Evolutionary conservation across 1,284 basidiomycete species (phyloP).

Genomic region (Pseudozyma thailandica): DNA sequence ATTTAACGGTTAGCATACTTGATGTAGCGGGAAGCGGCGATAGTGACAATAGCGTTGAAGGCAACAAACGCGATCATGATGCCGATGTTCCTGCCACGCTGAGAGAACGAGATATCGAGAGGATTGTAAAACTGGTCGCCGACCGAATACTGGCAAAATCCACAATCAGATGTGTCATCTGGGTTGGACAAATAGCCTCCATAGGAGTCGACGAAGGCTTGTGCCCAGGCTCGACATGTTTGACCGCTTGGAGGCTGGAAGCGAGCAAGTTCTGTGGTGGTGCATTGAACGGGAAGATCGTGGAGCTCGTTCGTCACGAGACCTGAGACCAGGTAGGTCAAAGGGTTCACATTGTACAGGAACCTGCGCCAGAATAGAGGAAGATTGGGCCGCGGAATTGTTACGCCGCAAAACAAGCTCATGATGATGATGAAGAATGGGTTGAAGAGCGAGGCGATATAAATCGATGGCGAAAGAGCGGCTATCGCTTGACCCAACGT

Average conservation of each 20-base stretch:
- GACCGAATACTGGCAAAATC: conserved; percentile 76
- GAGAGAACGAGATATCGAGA: conserved; percentile 75
- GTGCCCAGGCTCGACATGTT: conserved; percentile 74
- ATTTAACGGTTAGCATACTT: conserved; percentile 50
- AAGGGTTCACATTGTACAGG: conserved; percentile 27
- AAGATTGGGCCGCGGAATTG: conserved; percentile 72
- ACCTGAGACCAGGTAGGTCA: conserved; percentile 33
- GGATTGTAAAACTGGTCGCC: conserved; percentile 79
- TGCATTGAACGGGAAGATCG: conserved; percentile 77
- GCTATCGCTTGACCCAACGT: conserved; percentile 78
- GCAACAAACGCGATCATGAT: conserved; percentile 36
- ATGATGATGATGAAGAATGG: conserved; percentile 73
- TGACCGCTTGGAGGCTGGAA: conserved; percentile 80
- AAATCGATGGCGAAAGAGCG: conserved; percentile 76
- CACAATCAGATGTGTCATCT: conserved; percentile 73
- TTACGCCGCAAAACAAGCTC: conserved; percentile 74
- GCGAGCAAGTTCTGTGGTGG: conserved; percentile 73
- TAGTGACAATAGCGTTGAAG: conserved; percentile 36
- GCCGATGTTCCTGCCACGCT: conserved; percentile 41
- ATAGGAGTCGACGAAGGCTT: conserved; percentile 70
- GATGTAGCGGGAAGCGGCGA: conserved; percentile 40
- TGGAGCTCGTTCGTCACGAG: conserved; percentile 83
- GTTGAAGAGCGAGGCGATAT: conserved; percentile 75
- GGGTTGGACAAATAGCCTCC: conserved; percentile 84
- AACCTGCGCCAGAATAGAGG: conserved; percentile 21